Evolutionary conservation across 805 yeast species (phyloP), one percentile per base, ranked within the genome.

Genomic region (Metschnikowia colocasiae): DNA sequence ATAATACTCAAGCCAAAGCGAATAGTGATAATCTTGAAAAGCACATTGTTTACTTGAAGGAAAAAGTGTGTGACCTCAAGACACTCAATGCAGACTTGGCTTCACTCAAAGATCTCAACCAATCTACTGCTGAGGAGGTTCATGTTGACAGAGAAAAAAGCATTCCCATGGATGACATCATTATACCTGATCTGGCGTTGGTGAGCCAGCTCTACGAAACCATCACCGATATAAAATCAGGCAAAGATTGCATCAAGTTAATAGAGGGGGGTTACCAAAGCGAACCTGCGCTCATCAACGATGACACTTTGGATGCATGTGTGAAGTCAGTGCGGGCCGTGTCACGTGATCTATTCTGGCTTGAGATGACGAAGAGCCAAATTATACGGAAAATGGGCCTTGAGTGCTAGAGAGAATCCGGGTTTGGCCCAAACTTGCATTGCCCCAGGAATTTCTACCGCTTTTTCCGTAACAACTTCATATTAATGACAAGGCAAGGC

Each of bases 211-310:
- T 85, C 12, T 83, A 85, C 59, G 77, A 77, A 18, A 67, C 84
- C 1, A 79, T 80, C 0, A 76, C 90, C 16, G 83, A 80, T 33
- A 87, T 85, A 44, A 74, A 76, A 50, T 87, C 95, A 1, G 75
- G 83, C n/a, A 77, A 78, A 26, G 96, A 91, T 59, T 72, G 91
- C 0, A 58, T 78, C 10, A 73, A 77, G 47, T 73, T 81, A 9
- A 68, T 90, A 8, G 77, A 79, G 4, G 79, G 81, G 18, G 75
- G 80, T 3, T 79, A 49, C 43, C 58, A 58, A 2, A 51, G 60
- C 3, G 62, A 65, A 46, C 54, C 57, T 1, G 75, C 71, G 51
- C 41, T 70, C 3, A 63, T 72, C 27, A 66, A 57, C 42, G 67
- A 72, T 54, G 51, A 50, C 2, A 64, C 56, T 15, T 48, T 71